phyloP scores from a whole-genome alignment of 1,284 basidiomycete species.

The Anthracocystis setariae region DNA sequence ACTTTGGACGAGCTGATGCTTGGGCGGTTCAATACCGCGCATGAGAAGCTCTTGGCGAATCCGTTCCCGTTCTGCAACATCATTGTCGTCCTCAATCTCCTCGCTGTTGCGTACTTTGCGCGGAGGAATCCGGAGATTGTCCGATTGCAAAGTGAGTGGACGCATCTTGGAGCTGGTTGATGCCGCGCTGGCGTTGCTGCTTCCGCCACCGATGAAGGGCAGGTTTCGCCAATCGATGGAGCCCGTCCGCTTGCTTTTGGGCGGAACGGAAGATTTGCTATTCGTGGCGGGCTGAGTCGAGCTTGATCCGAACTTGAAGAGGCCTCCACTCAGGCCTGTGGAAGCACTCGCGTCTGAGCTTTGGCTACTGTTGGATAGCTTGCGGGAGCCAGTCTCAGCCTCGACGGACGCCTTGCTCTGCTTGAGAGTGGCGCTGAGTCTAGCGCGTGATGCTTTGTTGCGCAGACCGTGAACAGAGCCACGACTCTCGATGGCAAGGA shows the following conservation, averaged over 20 bases:
- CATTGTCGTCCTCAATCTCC: conserved; percentile 54
- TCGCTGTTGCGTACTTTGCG: conserved; percentile 48
- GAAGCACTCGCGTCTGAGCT: conserved; percentile 5
- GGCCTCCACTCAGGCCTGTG: conserved; percentile 19
- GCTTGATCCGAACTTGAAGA: conserved; percentile 37
- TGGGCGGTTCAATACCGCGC: conserved; percentile 54
- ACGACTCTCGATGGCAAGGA: conserved; percentile 82
- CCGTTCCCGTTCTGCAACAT: conserved; percentile 53
- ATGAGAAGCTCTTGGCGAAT: conserved; percentile 52
- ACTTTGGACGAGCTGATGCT: conserved; percentile 50
- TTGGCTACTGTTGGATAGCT: conserved; percentile 10
- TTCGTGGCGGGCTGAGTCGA: conserved; percentile 1
- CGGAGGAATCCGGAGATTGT: conserved; percentile 28
- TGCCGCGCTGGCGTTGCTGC: conserved; percentile 66
- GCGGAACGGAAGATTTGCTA: conserved; percentile 8
- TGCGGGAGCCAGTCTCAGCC: conserved; percentile 12
- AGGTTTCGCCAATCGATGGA: conserved; percentile 54
- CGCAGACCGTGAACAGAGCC: conserved; percentile 54
- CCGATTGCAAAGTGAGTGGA: conserved; percentile 73
- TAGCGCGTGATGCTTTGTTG: conserved; percentile 33
- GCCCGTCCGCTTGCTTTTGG: conserved; percentile 35
- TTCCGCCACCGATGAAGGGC: conserved; percentile 46
- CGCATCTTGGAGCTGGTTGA: conserved; percentile 74
- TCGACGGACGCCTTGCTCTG: conserved; percentile 5
- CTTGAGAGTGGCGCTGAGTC: conserved; percentile 6